phyloP scores from a whole-genome alignment of 1,284 basidiomycete species.

The Ceratobasidium sp. region DNA sequence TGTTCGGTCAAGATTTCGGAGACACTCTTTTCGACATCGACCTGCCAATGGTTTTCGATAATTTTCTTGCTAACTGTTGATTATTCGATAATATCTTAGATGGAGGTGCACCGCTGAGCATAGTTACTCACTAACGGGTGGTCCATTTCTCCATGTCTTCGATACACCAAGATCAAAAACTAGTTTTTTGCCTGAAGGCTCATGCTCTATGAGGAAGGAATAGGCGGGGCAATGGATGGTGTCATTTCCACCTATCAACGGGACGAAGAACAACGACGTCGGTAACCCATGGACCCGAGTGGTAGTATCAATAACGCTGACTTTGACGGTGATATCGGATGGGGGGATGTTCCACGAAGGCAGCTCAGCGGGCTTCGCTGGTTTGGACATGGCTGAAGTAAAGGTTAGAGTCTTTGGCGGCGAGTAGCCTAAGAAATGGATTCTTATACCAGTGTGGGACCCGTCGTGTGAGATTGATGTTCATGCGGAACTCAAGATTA shows the following conservation, averaged over 20 bases:
- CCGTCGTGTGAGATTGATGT: too few species aligned
- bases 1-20: constrained; percentile 31
- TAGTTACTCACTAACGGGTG: constrained; percentile 3
- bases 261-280: background rate
- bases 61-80: constrained; percentile 10
- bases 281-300: constrained; percentile 30
- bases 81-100: background rate
- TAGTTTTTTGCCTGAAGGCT: constrained; percentile 21
- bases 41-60: background rate
- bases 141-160: constrained; percentile 37
- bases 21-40: constrained; percentile 14
- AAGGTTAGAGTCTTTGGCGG: background rate
- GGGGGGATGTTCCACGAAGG: constrained; percentile 15
- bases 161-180: constrained; percentile 34
- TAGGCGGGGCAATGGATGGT: constrained; percentile 14
- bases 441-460: background rate
- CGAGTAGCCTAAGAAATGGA: background rate
- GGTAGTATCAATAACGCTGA: constrained; percentile 40
- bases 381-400: background rate
- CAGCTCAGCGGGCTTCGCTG: background rate
- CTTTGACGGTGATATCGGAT: constrained; percentile 9
- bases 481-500: too few species aligned
- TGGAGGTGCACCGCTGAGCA: background rate
- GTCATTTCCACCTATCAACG: constrained; percentile 7
- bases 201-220: constrained; percentile 32